Evolutionary conservation across 164 flowering plant species (phyloP), one percentile per base, ranked within the genome.

Genomic region (Echeveria elegans): DNA sequence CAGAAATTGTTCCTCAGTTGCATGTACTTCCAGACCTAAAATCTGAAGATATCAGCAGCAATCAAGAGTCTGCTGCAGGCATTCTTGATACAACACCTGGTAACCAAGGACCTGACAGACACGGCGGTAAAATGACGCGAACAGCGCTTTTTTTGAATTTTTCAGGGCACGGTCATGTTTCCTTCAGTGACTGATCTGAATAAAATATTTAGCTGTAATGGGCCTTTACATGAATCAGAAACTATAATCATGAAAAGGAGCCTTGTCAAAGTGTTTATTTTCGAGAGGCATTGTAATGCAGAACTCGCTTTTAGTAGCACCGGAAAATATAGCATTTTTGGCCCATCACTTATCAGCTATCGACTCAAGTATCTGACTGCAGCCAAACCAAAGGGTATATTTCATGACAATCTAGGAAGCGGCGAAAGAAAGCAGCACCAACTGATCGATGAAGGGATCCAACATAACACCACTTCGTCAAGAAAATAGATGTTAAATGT

Each of bases 231-330:
- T 30, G 92, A 82, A 71, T 82, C 87, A 10, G 81, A 81, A 72
- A 88, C 96, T 28, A 81, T 85, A 76, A 77, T 91, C 41, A 59
- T 82, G 71, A 80, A 90, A 68, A 79, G 77, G 43, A 83, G 41
- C 29, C 79, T 87, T 43, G 96, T 90, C 19, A 85, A 78, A 69
- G 96, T 90, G 64, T 82, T n/a, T n/a, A n/a, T 92, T 23, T 92
- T 92, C 77, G 73, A 76, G 74, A 84, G 74, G 58, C 74, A 74
- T 15, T 61, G 73, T 28, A 92, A 92, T 78, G 96, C 98, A 66
- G 96, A 90, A 79, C 74, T 75, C 32, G 98, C 98, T 62, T 90
- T 87, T 73, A 88, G 92, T 73, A 94, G 95, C 76, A 81, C 98
- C 19, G 92, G 91, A 36, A 89, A 82, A 70, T 89, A 77, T 75